These are phyloP conservation scores for Penicillium coffeae DNA, from an alignment of 495 filamentous ascomycete genomes.

Conservation along the genomic window DNA sequence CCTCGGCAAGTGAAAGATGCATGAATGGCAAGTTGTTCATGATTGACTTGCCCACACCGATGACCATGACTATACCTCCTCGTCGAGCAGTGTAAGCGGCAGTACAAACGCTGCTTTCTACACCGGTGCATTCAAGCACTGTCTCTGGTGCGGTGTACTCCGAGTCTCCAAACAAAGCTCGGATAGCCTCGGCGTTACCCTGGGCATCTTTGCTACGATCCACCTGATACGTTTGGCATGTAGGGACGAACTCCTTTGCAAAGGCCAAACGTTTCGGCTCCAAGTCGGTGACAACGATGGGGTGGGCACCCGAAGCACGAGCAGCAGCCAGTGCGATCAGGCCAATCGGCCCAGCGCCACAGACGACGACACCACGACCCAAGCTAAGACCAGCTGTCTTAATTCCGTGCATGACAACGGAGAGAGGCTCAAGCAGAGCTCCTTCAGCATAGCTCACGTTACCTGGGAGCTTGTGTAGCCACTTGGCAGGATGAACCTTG, in stretches of 20 bases:
- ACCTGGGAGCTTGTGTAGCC: constrained; percentile 56
- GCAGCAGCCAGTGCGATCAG: constrained; percentile 59
- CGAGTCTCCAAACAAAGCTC: constrained; percentile 40
- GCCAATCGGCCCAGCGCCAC: constrained; percentile 76
- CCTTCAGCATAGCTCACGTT: constrained; percentile 60
- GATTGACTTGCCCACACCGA: constrained; percentile 56
- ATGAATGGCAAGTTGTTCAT: constrained; percentile 66
- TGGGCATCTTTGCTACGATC: constrained; percentile 39
- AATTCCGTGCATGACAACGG: constrained; percentile 69
- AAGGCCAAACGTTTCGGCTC: constrained; percentile 54
- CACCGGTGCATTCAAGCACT: constrained; percentile 62
- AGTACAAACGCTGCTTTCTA: constrained; percentile 56
- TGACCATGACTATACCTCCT: constrained; percentile 58
- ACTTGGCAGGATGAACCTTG: constrained; percentile 62
- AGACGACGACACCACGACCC: constrained; percentile 58
- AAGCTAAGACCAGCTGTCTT: constrained; percentile 50
- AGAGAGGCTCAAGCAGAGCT: constrained; percentile 70
- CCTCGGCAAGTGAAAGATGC: constrained; percentile 58
- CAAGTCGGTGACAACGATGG: constrained; percentile 61
- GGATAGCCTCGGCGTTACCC: constrained; percentile 51
- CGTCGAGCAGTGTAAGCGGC: constrained; percentile 53
- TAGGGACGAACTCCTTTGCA: constrained; percentile 55
- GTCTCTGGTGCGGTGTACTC: constrained; percentile 53
- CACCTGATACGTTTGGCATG: constrained; percentile 51
- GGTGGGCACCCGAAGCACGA: constrained; percentile 59